Evolutionary conservation across 164 flowering plant species (phyloP).

Genomic region (Paratinospora sagittata): DNA sequence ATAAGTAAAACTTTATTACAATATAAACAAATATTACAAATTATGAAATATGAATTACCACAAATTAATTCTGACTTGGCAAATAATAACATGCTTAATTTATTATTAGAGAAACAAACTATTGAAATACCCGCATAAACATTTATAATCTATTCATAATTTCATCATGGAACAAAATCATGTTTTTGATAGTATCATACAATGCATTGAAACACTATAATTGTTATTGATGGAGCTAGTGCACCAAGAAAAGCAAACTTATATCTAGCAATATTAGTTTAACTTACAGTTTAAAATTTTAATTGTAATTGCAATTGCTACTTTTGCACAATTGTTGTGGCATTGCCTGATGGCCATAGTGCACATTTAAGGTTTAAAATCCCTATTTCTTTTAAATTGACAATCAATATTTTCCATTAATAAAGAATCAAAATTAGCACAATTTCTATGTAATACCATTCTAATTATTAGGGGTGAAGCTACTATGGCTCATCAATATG

Average conservation of each 20-base stretch:
- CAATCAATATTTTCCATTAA: not conserved
- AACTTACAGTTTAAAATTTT: not conserved
- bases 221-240: not conserved
- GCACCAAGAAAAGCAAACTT: slow-evolving; percentile 9
- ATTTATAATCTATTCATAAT: not conserved
- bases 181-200: not conserved
- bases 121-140: not conserved
- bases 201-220: not conserved
- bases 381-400: not conserved
- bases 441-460: not conserved
- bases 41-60: too few relatives aligned
- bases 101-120: not conserved
- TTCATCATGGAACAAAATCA: not conserved
- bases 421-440: not conserved
- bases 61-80: too few relatives aligned
- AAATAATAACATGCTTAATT: not conserved
- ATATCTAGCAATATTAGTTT: slow-evolving; percentile 4
- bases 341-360: slow-evolving; percentile 3
- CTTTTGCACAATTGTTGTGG: too few relatives aligned
- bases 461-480: slow-evolving; percentile 11
- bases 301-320: slow-evolving; percentile 9
- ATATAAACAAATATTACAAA: too few relatives aligned
- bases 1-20: too few relatives aligned
- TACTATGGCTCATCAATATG: slow-evolving; percentile 2
- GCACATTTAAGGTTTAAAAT: slow-evolving; percentile 2